Evolutionary conservation across 2,329 filamentous ascomycete genomes (phyloP), one percentile per base, ranked within the genome.

Genomic region (Fusarium burgessii): DNA sequence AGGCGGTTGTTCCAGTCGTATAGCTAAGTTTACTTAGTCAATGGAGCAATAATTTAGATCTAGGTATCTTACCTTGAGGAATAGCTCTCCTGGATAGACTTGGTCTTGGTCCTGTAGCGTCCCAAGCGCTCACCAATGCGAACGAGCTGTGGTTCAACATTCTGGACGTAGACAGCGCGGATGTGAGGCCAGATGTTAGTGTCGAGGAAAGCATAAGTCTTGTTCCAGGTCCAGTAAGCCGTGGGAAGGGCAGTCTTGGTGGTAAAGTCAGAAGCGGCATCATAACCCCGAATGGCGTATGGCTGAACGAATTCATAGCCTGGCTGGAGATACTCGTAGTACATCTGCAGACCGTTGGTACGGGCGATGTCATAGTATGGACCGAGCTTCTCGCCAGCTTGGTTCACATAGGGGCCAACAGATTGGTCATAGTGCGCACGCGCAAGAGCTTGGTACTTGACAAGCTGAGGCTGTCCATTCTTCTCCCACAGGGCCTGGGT

Each of bases 91-190:
- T 69, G 51, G n/a, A 64, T 33, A 69, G 83, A 74, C 69, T 78
- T 81, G 9, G 76, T 74, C 65, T 80, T 80, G 23, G 82, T 49
- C 71, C 86, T 90, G 80, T 94, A 93, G 50, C 92, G 87, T 42
- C 94, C 95, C 14, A 99, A 87, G 47, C 95, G 91, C 82, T 98
- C 92, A 15, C 93, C 93, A 76, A 99, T 98, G 76, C 94, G 93
- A 61, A 95, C 89, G 17, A 99, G 87, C 81, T 99, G 97, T 17
- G 97, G 97, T 82, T 98, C 95, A 6, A 99, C 95, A 75, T 97
- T 97, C 77, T 97, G 91, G 14, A 91, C 89, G 77, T 98, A 98
- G 8, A 98, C 83, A 17, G 92, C 87, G 29, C 92, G 90, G 14
- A 98, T 70, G 71, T 92, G 91, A 4, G 95, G 95, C 91, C 93